Percentiles rank a stretch among this genome's conserved stretches.
These are phyloP conservation scores for Kappamyces sp. DNA, from an alignment of 192 early-diverging fungal species.

Conservation along the genomic window DNA sequence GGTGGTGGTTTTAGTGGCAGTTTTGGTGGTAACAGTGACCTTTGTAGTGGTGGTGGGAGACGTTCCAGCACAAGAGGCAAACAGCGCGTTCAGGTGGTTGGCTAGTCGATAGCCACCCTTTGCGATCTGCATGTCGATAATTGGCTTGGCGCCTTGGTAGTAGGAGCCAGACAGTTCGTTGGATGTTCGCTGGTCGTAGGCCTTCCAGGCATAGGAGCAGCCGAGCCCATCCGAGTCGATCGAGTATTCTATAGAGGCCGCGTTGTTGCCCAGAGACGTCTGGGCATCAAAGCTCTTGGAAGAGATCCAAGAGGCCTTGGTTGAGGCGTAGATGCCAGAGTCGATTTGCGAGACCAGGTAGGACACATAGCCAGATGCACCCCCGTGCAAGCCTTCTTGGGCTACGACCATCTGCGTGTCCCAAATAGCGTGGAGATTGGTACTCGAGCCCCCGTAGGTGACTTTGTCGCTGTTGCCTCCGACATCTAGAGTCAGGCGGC, in stretches of 20 bases:
- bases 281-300: conserved; percentile 22
- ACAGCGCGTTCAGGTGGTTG: conserved; percentile 13
- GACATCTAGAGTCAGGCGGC: background rate
- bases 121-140: conserved; percentile 30
- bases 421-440: conserved; percentile 20
- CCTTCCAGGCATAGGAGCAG: conserved; percentile 19
- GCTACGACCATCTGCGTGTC: conserved; percentile 19
- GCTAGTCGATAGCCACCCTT: conserved; percentile 36
- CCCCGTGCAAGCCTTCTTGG: too few species aligned
- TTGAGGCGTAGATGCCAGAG: conserved; percentile 16
- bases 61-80: background rate
- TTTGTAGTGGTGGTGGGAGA: background rate
- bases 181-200: background rate
- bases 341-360: conserved; percentile 20
- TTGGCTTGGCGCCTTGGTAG: conserved; percentile 13
- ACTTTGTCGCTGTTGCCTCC: conserved; percentile 18
- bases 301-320: conserved; percentile 13
- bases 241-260: conserved; percentile 29
- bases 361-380: conserved; percentile 14
- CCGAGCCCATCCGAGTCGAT: conserved; percentile 25
- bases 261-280: background rate
- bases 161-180: conserved; percentile 15
- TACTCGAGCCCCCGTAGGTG: conserved; percentile 12
- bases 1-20: too few species aligned
- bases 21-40: background rate